Evolutionary conservation across 2,329 filamentous ascomycete species (phyloP), one percentile per base, ranked within the genome.

Genomic region (Emmonsiellopsis sp.): DNA sequence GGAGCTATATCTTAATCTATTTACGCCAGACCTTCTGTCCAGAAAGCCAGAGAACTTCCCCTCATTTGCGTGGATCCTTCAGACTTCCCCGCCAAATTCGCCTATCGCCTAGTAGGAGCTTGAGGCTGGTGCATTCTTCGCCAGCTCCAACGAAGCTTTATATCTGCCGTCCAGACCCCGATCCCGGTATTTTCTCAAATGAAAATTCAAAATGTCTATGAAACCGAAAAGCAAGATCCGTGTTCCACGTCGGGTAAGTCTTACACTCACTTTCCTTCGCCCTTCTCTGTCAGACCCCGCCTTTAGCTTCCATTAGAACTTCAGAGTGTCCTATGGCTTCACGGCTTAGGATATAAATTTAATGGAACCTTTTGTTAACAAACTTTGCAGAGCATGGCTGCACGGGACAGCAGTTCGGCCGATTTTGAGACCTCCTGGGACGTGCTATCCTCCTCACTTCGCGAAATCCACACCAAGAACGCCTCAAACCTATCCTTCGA

Each of bases 401-500:
- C 75, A 55, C 65, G 62, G 14, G 78, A 75, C 56, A 83, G 85
- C 59, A 27, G 21, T 27, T 76, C 79, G 8, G 78, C 86, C 61
- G 88, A 94, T 60, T 95, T 95, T 65, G 87, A 95, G n/a, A 77
- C 81, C 2, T 87, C 84, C 61, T 98, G 93, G 93, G 76, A 77
- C 11, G 82, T 83, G 44, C 81, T 98, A 6, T 78, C 84, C 45
- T 79, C 83, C 47, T 90, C 92, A 3, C 81, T 98, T 51, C 78
- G 76, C 53, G 88, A 95, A 65, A 97, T 98, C 49, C 91, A 97
- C 72, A 87, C 84, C 54, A 91, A 94, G 68, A 93, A 95, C 67
- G 90, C 90, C 56, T 94, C 90, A 8, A 79, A 80, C 13, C 81
- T 98, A 2, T 95, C 91, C 1, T 98, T 96, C 73, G 93, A 98